A percentile compares a stretch with the other conserved stretches of the same genome.
Evolutionary conservation across 179 eudicot species (phyloP).

Genomic region (Spergularia azorica): DNA sequence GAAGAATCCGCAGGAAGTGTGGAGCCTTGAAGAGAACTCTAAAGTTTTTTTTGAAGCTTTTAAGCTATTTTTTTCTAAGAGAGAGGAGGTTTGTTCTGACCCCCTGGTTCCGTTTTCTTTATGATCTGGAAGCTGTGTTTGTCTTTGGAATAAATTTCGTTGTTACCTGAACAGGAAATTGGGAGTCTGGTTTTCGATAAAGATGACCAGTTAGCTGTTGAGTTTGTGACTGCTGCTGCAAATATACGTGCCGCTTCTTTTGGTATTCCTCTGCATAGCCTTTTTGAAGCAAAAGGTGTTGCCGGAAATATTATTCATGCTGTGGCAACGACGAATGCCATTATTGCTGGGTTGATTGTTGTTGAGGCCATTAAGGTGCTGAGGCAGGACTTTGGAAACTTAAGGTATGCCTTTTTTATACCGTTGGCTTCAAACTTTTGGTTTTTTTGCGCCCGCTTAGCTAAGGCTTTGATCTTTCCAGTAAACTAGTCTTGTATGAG

Average conservation of each 20-base stretch:
- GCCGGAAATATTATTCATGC: constrained; percentile 99
- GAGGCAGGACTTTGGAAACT: constrained; percentile 56
- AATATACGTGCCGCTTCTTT: constrained; percentile 94
- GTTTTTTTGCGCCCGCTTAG: background rate
- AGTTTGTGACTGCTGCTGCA: constrained; percentile 96
- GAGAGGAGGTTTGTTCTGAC: constrained; percentile 40
- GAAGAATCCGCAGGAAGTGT: constrained; percentile 91
- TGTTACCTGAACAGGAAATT: constrained; percentile 58
- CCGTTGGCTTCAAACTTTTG: background rate
- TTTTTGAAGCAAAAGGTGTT: constrained; percentile 97
- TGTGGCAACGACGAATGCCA: constrained; percentile 96
- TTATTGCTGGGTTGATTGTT: constrained; percentile 91
- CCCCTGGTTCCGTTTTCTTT: background rate
- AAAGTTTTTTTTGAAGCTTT: constrained; percentile 73
- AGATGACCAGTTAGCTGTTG: constrained; percentile 96
- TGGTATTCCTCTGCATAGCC: constrained; percentile 90
- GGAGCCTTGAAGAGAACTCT: constrained; percentile 84
- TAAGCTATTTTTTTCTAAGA: constrained; percentile 59
- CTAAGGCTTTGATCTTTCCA: background rate
- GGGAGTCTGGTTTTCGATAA: constrained; percentile 87
- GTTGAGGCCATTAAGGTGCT: constrained; percentile 94
- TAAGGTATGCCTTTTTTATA: constrained; percentile 21
- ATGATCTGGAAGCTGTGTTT: constrained; percentile 2
- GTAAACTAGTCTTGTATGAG: background rate
- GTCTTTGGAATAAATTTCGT: background rate